Conservation (phyloP, 2,329 filamentous ascomycete genomes). For the Hymenoscyphus fraxineus region DNA sequence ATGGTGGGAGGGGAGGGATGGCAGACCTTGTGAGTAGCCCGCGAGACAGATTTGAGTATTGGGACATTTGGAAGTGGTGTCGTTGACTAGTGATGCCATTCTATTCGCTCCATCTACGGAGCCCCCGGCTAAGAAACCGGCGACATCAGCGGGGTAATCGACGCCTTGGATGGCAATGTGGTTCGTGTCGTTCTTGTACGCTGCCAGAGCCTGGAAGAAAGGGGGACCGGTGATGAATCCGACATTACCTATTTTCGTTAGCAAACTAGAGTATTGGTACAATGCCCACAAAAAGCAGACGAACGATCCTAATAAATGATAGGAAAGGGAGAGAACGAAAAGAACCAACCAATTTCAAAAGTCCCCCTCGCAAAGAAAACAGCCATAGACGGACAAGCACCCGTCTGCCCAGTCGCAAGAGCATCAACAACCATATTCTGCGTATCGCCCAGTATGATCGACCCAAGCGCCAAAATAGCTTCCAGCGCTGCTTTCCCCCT, state of each 20-base stretch:
- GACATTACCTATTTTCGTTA: constrained; percentile 26
- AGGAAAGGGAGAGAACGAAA: neutral
- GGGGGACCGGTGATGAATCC: constrained; percentile 29
- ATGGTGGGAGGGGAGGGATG: neutral
- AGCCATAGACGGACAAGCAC: constrained; percentile 27
- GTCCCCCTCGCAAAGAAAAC: constrained; percentile 30
- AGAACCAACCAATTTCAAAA: constrained; percentile 24
- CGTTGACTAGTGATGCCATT: constrained; percentile 35
- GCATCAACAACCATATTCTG: constrained; percentile 19
- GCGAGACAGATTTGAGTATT: constrained; percentile 25
- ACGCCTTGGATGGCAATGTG: constrained; percentile 52
- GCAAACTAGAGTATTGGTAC: neutral
- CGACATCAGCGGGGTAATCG: constrained; percentile 45
- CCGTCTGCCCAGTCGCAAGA: constrained; percentile 17
- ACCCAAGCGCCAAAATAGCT: constrained; percentile 16
- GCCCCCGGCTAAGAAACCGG: constrained; percentile 46
- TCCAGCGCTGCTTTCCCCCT: neutral
- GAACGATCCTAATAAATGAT: neutral
- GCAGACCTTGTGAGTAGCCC: constrained; percentile 26
- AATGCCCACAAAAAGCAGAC: neutral
- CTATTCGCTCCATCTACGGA: constrained; percentile 41
- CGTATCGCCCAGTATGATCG: constrained; percentile 21
- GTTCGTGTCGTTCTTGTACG: constrained; percentile 39
- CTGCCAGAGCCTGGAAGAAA: constrained; percentile 28
- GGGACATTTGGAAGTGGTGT: constrained; percentile 24